Base-by-base conservation (phyloP, 805 yeast genomes). In the Henningerozyma blattae region DNA sequence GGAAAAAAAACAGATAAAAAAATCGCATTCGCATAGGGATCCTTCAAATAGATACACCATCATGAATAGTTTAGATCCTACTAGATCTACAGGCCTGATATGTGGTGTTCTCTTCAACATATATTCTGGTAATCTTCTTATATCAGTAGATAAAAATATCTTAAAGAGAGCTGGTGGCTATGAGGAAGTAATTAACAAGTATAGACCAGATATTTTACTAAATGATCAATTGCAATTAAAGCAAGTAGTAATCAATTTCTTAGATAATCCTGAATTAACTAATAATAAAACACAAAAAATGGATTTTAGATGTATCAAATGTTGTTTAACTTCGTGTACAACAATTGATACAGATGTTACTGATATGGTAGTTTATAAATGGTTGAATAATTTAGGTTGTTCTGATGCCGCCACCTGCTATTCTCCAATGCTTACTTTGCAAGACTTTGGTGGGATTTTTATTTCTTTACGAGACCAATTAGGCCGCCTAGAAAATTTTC, bases 401-500 rank as follows among this genome's bases (percentile, higher is more conserved):
- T 69, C 64, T 35, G 72, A 70, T 34, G 78, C 94, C 0, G 68
- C 79, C 25, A 72, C 74, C 34, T 82, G 85, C 4, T 78, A 86
- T 19, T 77, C 94, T 0, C 99, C 99, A 0, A 70, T 91, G 64
- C 63, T 91, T 29, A 81, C 95, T 0, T 61, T 91, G 32, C 74
- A 82, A 42, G 98, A 91, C 51, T 93, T 86, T 48, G 98, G 98
- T 22, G 99, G 99, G 2, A 83, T 89, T 73, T 86, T 87, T 10
- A 75, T 91, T 5, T 75, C 96, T 1, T 72, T 86, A 68, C 68
- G 94, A 43, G 99, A 91, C 54, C 89, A 95, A 85, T 61, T 87
- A 13, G 59, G 59, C 5, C 42, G 44, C 15, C 16, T 53, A 22
- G 54, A 50, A 5, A 55, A 55, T 26, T 55, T 50, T 22, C 58